Base-by-base conservation (phyloP, 345 rosid genomes). In the Linum usitatissimum region DNA sequence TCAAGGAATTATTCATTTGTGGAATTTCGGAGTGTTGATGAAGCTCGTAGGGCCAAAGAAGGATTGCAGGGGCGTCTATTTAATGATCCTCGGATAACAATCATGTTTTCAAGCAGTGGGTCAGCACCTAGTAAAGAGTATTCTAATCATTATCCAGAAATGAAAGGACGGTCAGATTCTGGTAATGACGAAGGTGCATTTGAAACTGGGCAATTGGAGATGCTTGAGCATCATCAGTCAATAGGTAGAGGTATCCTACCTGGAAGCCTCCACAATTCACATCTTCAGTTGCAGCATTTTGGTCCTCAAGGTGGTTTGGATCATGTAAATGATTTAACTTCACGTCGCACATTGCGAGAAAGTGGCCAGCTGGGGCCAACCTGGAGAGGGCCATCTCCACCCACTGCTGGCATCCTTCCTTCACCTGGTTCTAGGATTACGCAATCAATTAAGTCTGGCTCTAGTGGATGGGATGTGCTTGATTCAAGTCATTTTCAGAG, bases 21-120 rank as follows among this genome's bases (percentile, higher is more conserved):
- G 70, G 97, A 90, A 76, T 94, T 94, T 73, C 82, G 99, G 66
- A 94, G 96, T 64, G 81, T 81, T 30, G 96, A 86, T 72, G 99
- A 94, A 82, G 99, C 99, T 68, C 83, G 92, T 58, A 84, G 87
- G 62, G 97, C 95, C 18, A 94, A 90, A 78, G 99, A 90, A 75
- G 97, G 94, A 9, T 72, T 93, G 69, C 96, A 90, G 62, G 97
- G 99, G 39, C 80, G 99, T 64, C 80, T 93, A 62, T 87, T 93
- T 67, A 90, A 86, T 53, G 96, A 93, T 73, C 87, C 96, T 64
- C 84, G 96, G 60, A 90, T 93, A 65, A 87, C 91, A 34, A 93
- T 90, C 21, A 80, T 83, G 94, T 93, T 68, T 70, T 82, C 91
- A 51, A 84, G 80, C 62, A 84, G 92, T 68, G 87, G 71, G 59